Evolutionary conservation across 2,329 filamentous ascomycete genomes (phyloP).

Genomic region (Ophiostoma ips): DNA sequence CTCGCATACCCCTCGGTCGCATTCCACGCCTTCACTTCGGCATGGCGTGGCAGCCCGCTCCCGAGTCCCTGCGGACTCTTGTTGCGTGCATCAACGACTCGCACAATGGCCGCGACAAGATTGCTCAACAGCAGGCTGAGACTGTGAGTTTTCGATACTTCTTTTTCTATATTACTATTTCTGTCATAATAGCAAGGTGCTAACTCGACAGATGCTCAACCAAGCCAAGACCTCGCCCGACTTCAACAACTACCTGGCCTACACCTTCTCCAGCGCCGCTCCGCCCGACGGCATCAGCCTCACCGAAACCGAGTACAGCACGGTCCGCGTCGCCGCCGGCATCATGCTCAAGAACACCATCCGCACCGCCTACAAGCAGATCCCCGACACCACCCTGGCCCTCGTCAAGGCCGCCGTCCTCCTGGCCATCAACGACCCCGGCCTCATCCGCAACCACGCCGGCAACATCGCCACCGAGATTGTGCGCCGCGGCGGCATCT

Average conservation of each 20-base stretch:
- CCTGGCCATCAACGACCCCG: conserved; percentile 66
- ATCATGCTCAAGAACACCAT: conserved; percentile 96
- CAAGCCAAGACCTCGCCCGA: conserved; percentile 82
- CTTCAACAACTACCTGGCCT: conserved; percentile 94
- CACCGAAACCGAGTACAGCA: conserved; percentile 48
- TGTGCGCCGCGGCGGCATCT: conserved; percentile 67
- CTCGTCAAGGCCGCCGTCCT: conserved; percentile 73
- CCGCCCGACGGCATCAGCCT: conserved; percentile 46
- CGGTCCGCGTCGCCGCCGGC: conserved; percentile 74
- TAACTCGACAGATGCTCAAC: conserved; percentile 74
- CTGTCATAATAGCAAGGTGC: too few relatives aligned
- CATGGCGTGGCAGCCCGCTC: conserved; percentile 89
- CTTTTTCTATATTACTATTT: neutral
- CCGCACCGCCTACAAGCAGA: conserved; percentile 57
- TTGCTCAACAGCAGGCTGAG: conserved; percentile 79
- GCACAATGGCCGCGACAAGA: conserved; percentile 67
- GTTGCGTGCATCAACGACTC: conserved; percentile 84
- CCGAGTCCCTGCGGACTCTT: conserved; percentile 79
- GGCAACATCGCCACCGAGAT: conserved; percentile 92
- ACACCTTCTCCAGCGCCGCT: conserved; percentile 63
- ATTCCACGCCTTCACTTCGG: too few relatives aligned
- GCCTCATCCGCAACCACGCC: conserved; percentile 77
- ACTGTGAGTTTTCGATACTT: conserved; percentile 42
- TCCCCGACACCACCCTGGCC: conserved; percentile 56
- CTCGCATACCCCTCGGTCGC: too few relatives aligned